These are phyloP conservation scores for Neurospora sp. DNA, from an alignment of 2,329 filamentous ascomycete genomes.

Conservation along the genomic window DNA sequence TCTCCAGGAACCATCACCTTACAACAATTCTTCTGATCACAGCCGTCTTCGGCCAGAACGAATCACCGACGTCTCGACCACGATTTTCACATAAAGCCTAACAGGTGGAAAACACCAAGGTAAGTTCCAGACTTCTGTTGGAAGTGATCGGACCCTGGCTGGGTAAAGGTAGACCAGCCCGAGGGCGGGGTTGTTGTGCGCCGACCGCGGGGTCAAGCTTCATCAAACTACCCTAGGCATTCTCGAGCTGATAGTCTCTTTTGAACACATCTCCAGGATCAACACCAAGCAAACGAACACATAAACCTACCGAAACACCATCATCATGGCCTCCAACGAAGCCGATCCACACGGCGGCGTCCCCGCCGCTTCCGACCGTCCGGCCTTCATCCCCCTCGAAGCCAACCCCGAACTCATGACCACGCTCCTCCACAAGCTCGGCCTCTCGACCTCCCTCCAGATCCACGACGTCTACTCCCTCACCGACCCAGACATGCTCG, in stretches of 20 bases:
- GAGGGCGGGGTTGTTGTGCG: background rate
- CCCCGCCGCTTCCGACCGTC: constrained; percentile 24
- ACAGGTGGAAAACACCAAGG: background rate
- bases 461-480: constrained; percentile 92
- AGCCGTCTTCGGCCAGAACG: background rate
- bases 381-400: constrained; percentile 51
- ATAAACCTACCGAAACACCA: background rate
- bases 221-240: background rate
- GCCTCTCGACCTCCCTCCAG: constrained; percentile 63
- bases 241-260: background rate
- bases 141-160: background rate
- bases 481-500: constrained; percentile 72
- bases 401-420: constrained; percentile 87
- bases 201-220: background rate
- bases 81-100: background rate
- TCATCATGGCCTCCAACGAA: constrained; percentile 6
- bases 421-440: constrained; percentile 69
- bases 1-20: background rate
- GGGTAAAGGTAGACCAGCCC: background rate
- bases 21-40: background rate
- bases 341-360: constrained; percentile 10
- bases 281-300: background rate
- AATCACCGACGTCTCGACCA: background rate
- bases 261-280: background rate
- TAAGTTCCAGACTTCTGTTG: background rate